Evolutionary conservation across 1,284 basidiomycete genomes (phyloP).

Genomic region (Rhodotorula sp.): DNA sequence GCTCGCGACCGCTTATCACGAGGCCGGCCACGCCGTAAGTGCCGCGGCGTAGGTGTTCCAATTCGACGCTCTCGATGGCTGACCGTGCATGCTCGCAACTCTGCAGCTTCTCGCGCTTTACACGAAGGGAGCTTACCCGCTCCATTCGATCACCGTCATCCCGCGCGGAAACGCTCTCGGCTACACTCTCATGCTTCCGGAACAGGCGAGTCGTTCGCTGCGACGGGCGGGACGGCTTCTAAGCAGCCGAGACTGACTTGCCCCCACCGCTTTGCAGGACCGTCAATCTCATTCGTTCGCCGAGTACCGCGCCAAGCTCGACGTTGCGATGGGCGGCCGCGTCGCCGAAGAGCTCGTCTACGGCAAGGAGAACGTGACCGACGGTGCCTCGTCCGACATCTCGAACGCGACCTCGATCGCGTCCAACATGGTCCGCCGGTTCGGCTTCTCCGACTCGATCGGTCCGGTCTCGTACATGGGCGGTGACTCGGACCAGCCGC

Average conservation of each 20-base stretch:
- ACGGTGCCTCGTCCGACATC: conserved; percentile 74
- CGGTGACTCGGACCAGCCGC: conserved; percentile 32
- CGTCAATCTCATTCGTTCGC: conserved; percentile 50
- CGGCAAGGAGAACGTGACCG: conserved; percentile 77
- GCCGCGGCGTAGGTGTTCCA: too few relatives aligned
- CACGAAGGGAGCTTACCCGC: conserved; percentile 86
- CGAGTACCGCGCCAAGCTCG: conserved; percentile 38
- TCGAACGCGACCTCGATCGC: conserved; percentile 74
- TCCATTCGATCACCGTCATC: conserved; percentile 85
- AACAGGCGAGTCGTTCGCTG: conserved; percentile 46
- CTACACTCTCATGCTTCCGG: conserved; percentile 80
- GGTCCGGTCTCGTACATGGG: conserved; percentile 42
- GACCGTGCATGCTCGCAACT: neutral
- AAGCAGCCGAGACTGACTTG: neutral
- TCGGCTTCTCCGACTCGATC: conserved; percentile 66
- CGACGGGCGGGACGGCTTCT: too few relatives aligned
- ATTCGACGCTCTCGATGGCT: too few relatives aligned
- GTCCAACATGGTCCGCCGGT: conserved; percentile 81
- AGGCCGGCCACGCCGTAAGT: conserved; percentile 78
- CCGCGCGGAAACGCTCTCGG: conserved; percentile 90
- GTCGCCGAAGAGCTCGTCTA: conserved; percentile 91
- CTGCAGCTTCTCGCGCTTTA: conserved; percentile 71
- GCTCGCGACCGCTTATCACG: conserved; percentile 80
- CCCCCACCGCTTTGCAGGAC: conserved; percentile 59
- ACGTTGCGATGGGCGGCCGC: conserved; percentile 58